Percentiles rank a stretch among this genome's conserved stretches.
Evolutionary conservation across 176 grass and related monocot species (phyloP).

Genomic region (Oryza longistaminata): DNA sequence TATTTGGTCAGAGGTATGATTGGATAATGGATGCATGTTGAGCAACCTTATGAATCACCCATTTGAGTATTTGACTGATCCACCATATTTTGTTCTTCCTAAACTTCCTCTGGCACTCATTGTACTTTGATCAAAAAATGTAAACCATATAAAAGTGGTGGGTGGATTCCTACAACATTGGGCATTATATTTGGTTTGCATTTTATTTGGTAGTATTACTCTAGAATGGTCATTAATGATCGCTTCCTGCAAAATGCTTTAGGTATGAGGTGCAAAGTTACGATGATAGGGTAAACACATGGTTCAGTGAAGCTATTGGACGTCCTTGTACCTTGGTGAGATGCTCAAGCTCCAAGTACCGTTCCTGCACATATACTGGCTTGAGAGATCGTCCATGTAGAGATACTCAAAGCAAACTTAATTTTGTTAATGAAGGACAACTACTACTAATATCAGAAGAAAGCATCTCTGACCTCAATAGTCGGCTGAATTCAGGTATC

Average conservation of each 20-base stretch:
- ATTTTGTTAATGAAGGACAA: constrained; percentile 91
- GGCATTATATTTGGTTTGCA: not conserved
- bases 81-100: not conserved
- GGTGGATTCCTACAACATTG: not conserved
- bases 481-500: constrained; percentile 65
- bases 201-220: not conserved
- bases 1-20: constrained; percentile 81
- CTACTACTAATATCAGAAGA: constrained; percentile 78
- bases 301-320: constrained; percentile 82
- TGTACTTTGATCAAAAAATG: not conserved
- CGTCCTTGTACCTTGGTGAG: constrained; percentile 71
- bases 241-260: constrained; percentile 16
- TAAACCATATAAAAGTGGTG: not conserved
- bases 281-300: constrained; percentile 61
- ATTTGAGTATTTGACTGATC: constrained; percentile 1
- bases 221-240: constrained; percentile 9
- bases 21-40: not conserved
- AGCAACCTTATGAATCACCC: not conserved
- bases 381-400: constrained; percentile 52
- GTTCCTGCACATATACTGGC: constrained; percentile 29
- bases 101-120: not conserved
- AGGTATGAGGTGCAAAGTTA: constrained; percentile 80
- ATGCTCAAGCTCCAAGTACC: constrained; percentile 67
- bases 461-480: constrained; percentile 78
- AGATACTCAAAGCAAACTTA: constrained; percentile 72